Evolutionary conservation across 2,329 filamentous ascomycete genomes (phyloP).

Genomic region (Colletotrichum aenigma): DNA sequence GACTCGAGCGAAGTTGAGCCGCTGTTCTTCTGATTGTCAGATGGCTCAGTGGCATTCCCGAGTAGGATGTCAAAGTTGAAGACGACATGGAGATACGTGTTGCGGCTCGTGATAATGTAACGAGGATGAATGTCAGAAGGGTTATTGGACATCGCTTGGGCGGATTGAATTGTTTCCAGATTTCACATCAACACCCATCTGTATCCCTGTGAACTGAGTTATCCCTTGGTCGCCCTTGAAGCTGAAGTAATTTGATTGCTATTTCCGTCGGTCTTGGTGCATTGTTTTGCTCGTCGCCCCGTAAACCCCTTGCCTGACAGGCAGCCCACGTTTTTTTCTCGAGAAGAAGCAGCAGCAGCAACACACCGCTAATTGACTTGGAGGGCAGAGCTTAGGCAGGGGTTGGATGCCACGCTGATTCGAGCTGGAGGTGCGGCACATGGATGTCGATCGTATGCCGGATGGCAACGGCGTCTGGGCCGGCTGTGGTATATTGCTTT

Average conservation of each 20-base stretch:
- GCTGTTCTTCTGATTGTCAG: background rate
- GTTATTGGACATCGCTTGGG: background rate
- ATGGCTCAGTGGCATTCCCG: background rate
- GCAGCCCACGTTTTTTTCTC: background rate
- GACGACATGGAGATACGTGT: background rate
- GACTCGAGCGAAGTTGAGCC: background rate
- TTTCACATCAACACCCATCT: background rate
- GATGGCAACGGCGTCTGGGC: background rate
- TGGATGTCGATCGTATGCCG: conserved; percentile 11
- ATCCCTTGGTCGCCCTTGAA: background rate
- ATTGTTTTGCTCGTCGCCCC: background rate
- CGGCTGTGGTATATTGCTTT: conserved; percentile 15
- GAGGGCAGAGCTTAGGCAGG: background rate
- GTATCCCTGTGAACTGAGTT: background rate
- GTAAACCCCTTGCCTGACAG: background rate
- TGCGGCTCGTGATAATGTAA: background rate
- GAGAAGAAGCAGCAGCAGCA: background rate
- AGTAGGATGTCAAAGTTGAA: background rate
- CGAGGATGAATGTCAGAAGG: background rate
- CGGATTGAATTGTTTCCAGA: background rate
- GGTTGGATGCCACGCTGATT: background rate
- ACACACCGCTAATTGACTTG: background rate
- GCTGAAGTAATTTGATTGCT: background rate
- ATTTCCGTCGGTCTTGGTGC: background rate
- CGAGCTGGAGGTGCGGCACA: background rate